Base-by-base conservation (phyloP, 2,329 filamentous ascomycete genomes). In the Herpomyces periplanetae region DNA sequence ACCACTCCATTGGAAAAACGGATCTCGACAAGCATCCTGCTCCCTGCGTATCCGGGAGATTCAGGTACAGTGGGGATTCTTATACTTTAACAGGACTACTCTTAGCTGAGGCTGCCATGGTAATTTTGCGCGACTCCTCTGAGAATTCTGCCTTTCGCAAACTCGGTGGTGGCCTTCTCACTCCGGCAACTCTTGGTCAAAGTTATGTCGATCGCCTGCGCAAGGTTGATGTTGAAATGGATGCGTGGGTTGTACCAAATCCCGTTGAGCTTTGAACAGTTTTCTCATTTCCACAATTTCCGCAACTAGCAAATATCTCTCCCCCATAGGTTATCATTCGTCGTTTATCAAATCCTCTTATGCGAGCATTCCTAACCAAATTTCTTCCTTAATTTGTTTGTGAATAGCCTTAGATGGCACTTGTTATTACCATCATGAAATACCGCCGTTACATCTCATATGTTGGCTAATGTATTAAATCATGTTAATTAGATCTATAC, bases 181-280 rank as follows among this genome's bases (percentile, higher is more conserved):
- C 65, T 1, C 56, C 64, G 1, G 59, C 63, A 1, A 62, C 51
- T 20, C 39, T 73, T 2, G 64, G 64, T 1, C 53, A 60, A 27
- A 39, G 44, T 5, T 62, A 53, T 30, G 41, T 69, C 23, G 51
- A 68, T 29, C 44, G 58, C 7, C 29, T 66, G 15, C 40, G 49
- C 13, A 42, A 45, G 13, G 46, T 42, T 15, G 62, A 61, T 2
- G 49, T 71, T 30, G 50, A 50, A 31, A 43, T 62, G 17, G 51
- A 63, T 28, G 26, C 34, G 4, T 13, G 10, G 13, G 24, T 20
- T 10, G 12, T 10, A 7, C 17, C 8, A 7, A 20, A 11, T 19
- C n/a, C n/a, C n/a, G n/a, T n/a, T n/a, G n/a, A n/a, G n/a, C n/a
- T n/a, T n/a, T n/a, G n/a, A n/a, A n/a, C n/a, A n/a, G n/a, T n/a